A percentile compares a stretch with the other conserved stretches of the same genome.
phyloP scores from a whole-genome alignment of 345 rosid genomes.

The Erodium maritimum region DNA sequence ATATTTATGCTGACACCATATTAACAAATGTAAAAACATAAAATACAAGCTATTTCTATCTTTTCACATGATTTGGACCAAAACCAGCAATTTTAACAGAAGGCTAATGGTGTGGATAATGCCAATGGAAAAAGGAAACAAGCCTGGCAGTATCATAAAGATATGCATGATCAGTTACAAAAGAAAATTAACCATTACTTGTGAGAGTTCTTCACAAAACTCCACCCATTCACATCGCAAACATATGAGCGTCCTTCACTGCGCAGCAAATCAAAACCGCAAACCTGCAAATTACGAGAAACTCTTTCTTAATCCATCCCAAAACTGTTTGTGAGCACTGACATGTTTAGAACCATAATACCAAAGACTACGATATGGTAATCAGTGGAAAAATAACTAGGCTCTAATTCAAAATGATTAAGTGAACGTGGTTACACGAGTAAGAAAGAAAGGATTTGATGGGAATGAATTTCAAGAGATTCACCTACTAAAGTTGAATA shows the following conservation, averaged over 20 bases:
- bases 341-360: background rate
- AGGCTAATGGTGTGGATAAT: too few species aligned
- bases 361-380: conserved; percentile 1
- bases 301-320: background rate
- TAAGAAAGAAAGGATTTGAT: background rate
- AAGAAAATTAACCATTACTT: conserved; percentile 40
- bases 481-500: too few species aligned
- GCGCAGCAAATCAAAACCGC: conserved; percentile 99
- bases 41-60: too few species aligned
- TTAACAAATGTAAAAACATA: too few species aligned
- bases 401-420: background rate
- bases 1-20: too few species aligned
- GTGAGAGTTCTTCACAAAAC: conserved; percentile 97
- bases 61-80: too few species aligned
- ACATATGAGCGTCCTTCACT: conserved; percentile 93
- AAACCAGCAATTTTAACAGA: too few species aligned
- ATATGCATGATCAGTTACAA: background rate
- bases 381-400: background rate
- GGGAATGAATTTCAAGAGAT: background rate
- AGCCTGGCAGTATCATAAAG: background rate
- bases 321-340: background rate
- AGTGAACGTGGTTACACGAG: background rate
- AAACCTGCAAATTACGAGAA: conserved; percentile 44
- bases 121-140: background rate
- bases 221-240: conserved; percentile 99